Percentiles rank a stretch among this genome's conserved stretches.
phyloP scores from a whole-genome alignment of 2,329 filamentous ascomycete species.

The Scedosporium dehoogii region DNA sequence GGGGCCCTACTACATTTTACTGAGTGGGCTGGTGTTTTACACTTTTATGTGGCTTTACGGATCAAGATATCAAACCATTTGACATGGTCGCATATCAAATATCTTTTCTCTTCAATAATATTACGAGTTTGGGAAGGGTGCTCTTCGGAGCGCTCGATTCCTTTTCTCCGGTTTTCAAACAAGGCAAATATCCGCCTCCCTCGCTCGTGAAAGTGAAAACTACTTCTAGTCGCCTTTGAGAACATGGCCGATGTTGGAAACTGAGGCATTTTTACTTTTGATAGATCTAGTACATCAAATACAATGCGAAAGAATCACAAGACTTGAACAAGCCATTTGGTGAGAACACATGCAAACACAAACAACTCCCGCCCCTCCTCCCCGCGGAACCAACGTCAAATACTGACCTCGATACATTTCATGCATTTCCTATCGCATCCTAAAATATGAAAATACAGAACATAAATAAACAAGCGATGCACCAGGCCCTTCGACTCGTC shows the following conservation, averaged over 20 bases:
- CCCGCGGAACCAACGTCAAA: not conserved
- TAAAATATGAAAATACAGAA: not conserved
- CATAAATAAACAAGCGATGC: not conserved
- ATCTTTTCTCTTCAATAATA: not conserved
- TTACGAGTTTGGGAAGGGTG: not conserved
- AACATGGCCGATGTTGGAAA: too few species aligned
- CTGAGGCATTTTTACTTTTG: too few species aligned
- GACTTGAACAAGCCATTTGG: too few species aligned
- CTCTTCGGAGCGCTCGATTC: not conserved
- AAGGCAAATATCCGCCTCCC: not conserved
- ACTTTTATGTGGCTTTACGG: not conserved
- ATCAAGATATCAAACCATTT: not conserved
- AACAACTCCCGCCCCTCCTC: not conserved
- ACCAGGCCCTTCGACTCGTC: not conserved
- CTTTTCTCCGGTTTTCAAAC: not conserved
- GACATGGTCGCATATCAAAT: not conserved
- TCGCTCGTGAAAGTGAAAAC: not conserved
- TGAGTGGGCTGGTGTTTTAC: not conserved
- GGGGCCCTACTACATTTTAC: not conserved
- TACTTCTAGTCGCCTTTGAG: too few species aligned
- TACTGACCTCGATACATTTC: not conserved
- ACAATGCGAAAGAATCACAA: too few species aligned
- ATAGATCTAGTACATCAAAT: too few species aligned
- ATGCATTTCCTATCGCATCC: not conserved
- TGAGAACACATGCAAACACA: not conserved